Percentiles rank a stretch among this genome's conserved stretches.
Conservation (phyloP, 2,329 filamentous ascomycete genomes). For the Penicillium sp. region DNA sequence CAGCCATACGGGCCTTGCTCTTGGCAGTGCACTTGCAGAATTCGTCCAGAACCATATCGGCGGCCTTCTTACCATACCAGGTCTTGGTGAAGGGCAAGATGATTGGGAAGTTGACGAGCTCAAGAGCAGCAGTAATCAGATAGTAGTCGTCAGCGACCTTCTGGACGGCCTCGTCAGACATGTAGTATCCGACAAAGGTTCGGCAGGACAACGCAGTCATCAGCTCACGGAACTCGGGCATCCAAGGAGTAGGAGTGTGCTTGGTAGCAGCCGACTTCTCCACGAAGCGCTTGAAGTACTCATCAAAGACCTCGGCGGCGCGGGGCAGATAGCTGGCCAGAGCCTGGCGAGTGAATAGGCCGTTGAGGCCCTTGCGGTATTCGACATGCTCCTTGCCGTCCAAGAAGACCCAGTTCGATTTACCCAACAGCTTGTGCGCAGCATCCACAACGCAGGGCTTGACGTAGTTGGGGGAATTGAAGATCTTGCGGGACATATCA, state of each 20-base stretch:
- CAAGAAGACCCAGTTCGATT: slow-evolving; percentile 94
- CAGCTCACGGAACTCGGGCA: slow-evolving; percentile 85
- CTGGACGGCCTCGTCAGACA: slow-evolving; percentile 82
- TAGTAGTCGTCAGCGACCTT: slow-evolving; percentile 97
- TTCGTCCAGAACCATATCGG: slow-evolving; percentile 83
- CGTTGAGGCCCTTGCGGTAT: slow-evolving; percentile 93
- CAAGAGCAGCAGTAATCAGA: slow-evolving; percentile 87
- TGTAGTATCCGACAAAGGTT: slow-evolving; percentile 96
- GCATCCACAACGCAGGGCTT: slow-evolving; percentile 96
- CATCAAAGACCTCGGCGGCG: slow-evolving; percentile 85
- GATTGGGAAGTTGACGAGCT: slow-evolving; percentile 97
- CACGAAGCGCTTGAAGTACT: slow-evolving; percentile 76
- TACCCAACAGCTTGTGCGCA: slow-evolving; percentile 85
- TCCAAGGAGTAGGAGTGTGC: slow-evolving; percentile 75
- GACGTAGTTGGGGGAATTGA: slow-evolving; percentile 86
- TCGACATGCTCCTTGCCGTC: slow-evolving; percentile 93
- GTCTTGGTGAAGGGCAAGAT: slow-evolving; percentile 92
- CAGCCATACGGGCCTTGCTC: slow-evolving; percentile 84
- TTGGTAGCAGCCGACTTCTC: slow-evolving; percentile 65
- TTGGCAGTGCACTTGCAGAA: slow-evolving; percentile 90
- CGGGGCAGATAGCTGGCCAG: slow-evolving; percentile 83
- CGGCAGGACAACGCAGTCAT: slow-evolving; percentile 93
- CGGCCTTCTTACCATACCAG: slow-evolving; percentile 94
- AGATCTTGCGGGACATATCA: slow-evolving; percentile 92
- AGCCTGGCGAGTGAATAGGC: slow-evolving; percentile 85